phyloP scores from a whole-genome alignment of 176 grass and related monocot genomes.

The Avena insularis region DNA sequence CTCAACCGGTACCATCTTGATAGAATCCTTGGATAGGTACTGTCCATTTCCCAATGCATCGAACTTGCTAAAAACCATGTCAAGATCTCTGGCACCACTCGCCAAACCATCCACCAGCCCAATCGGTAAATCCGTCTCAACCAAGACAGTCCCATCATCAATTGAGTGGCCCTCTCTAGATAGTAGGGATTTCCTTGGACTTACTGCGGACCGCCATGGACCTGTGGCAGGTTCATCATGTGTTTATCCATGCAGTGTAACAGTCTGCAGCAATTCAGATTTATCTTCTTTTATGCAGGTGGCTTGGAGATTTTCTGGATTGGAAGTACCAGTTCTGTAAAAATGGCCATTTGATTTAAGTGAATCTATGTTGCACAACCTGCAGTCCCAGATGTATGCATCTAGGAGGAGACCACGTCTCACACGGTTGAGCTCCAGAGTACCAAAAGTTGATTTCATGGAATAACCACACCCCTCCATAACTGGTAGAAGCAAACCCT shows the following conservation, averaged over 20 bases:
- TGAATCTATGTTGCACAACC: constrained; percentile 61
- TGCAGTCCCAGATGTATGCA: constrained; percentile 75
- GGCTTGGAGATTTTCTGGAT: constrained; percentile 40
- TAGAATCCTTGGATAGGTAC: constrained; percentile 37
- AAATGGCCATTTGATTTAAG: constrained; percentile 46
- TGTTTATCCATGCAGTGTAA: constrained; percentile 33
- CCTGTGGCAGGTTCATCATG: constrained; percentile 33
- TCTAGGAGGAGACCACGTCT: constrained; percentile 76
- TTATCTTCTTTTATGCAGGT: constrained; percentile 37
- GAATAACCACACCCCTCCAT: constrained; percentile 47
- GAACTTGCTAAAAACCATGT: constrained; percentile 52
- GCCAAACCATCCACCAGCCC: constrained; percentile 49
- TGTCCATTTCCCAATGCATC: constrained; percentile 9
- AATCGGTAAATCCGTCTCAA: constrained; percentile 53
- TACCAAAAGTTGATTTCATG: constrained; percentile 61
- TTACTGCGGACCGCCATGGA: constrained; percentile 37
- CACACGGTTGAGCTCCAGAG: constrained; percentile 82
- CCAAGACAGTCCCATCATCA: constrained; percentile 32
- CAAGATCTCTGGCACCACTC: constrained; percentile 48
- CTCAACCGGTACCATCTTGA: constrained; percentile 49
- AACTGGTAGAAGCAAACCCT: constrained; percentile 77
- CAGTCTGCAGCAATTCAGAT: constrained; percentile 28
- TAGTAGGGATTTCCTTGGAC: constrained; percentile 54
- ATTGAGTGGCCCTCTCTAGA: constrained; percentile 48
- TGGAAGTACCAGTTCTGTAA: constrained; percentile 30